Evolutionary conservation across 2,329 filamentous ascomycete species (phyloP).

Genomic region (Cladosporium sp.): DNA sequence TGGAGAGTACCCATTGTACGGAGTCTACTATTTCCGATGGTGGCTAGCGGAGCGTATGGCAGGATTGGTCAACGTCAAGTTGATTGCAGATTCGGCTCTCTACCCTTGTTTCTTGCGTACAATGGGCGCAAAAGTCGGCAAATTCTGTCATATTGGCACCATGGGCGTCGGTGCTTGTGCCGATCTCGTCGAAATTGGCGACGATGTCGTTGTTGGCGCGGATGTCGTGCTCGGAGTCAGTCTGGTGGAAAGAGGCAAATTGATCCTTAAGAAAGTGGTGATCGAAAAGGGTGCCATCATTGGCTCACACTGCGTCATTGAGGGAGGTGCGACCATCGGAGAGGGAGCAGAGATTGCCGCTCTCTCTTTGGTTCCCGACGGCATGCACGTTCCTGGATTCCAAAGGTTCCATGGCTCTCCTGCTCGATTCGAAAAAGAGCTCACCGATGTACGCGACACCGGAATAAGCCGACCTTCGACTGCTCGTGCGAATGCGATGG

Average conservation of each 20-base stretch:
- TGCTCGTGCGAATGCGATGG: slow-evolving; percentile 16
- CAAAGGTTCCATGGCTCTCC: slow-evolving; percentile 23
- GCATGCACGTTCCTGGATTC: slow-evolving; percentile 17
- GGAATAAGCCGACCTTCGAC: slow-evolving; percentile 16
- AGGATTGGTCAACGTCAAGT: slow-evolving; percentile 17
- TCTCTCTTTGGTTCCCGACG: slow-evolving; percentile 22
- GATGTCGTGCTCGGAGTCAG: slow-evolving; percentile 21
- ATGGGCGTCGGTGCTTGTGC: slow-evolving; percentile 18
- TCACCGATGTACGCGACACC: slow-evolving; percentile 14
- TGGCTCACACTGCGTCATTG: slow-evolving; percentile 21
- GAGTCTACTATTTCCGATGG: slow-evolving; percentile 54
- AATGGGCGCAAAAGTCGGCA: slow-evolving; percentile 21
- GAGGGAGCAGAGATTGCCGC: slow-evolving; percentile 22
- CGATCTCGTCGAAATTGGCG: slow-evolving; percentile 24
- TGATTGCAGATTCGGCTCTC: slow-evolving; percentile 19
- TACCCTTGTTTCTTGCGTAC: slow-evolving; percentile 20
- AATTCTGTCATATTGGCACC: slow-evolving; percentile 21
- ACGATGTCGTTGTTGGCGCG: slow-evolving; percentile 22
- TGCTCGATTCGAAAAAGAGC: slow-evolving; percentile 18
- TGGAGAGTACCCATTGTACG: slow-evolving; percentile 57
- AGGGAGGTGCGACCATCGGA: slow-evolving; percentile 21
- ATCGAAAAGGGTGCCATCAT: slow-evolving; percentile 19
- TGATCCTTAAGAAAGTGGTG: slow-evolving; percentile 22
- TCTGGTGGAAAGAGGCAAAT: slow-evolving; percentile 20
- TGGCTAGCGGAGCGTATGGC: slow-evolving; percentile 41